Evolutionary conservation across 805 yeast species (phyloP), one percentile per base, ranked within the genome.

Genomic region (Candida methanosorbosa): DNA sequence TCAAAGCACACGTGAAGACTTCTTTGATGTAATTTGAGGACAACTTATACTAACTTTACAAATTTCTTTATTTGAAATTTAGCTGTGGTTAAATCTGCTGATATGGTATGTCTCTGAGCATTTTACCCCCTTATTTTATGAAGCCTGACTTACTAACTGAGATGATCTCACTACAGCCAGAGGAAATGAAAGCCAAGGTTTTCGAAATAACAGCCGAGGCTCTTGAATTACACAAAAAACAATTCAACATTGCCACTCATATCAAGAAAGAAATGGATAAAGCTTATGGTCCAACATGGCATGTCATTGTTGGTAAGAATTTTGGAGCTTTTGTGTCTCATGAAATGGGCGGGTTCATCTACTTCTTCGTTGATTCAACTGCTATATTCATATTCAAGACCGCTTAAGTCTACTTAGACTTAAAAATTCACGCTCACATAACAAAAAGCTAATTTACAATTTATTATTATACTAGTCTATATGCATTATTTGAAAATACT

Each of bases 301-400:
- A 83, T 52, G 84, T 80, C 3, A 69, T 83, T 33, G 87, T 81
- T 35, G 94, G 92, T 9, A 78, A 74, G 54, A 78, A 77, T 46
- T 83, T 82, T 56, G 90, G 92, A 4, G 72, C 81, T 32, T 81
- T 78, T 51, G 86, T 83, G 15, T 78, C 88, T 11, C 92, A 83
- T 50, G 63, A 81, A 55, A 75, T 75, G 44, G 88, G 87, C 1
- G 67, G 65, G 46, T 83, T 83, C 48, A 63, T 76, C 11, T 82
- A 83, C 49, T 80, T 76, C 49, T 82, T 81, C 59, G 65, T 80
- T 43, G 88, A 77, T 24, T 73, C 75, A 28, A 59, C 70, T 35
- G 92, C 92, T 4, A 69, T 79, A 45, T 60, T 82, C 41, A 63
- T 78, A 8, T 82, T 82, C 59, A 81, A 77, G 57, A 80, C 85